Conservation (phyloP, 345 rosid species). For the Ailanthus altissimus region DNA sequence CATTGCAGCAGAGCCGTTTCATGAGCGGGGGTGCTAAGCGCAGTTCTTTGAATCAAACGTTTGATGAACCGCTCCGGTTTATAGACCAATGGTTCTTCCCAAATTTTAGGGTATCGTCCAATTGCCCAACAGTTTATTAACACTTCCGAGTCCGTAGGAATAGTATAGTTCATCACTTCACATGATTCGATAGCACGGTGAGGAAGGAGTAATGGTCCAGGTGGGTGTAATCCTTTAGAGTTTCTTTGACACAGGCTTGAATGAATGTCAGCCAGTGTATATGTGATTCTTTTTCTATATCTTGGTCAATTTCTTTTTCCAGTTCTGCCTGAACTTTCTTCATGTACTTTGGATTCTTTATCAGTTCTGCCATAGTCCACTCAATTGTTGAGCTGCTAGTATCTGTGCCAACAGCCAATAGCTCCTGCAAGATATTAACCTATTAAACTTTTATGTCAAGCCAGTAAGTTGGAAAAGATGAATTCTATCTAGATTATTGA, state of each 20-base stretch:
- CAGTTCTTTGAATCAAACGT: background rate
- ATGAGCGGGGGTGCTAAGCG: background rate
- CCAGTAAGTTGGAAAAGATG: no score
- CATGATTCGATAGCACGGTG: conserved; percentile 18
- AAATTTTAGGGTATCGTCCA: conserved; percentile 23
- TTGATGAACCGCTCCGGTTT: conserved; percentile 24
- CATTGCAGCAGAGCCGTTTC: no score
- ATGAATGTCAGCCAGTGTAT: conserved; percentile 16
- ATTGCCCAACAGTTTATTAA: conserved; percentile 35
- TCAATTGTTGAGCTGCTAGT: conserved; percentile 21
- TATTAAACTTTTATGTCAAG: no score
- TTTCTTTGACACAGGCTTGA: conserved; percentile 29
- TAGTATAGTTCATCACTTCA: conserved; percentile 26
- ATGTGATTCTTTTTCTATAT: conserved; percentile 11
- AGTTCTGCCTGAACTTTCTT: conserved; percentile 20
- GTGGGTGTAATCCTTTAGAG: conserved; percentile 37
- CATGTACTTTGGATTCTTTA: conserved; percentile 19
- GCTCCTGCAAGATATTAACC: no score
- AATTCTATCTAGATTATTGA: no score
- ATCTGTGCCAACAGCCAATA: conserved; percentile 26
- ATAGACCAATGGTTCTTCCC: conserved; percentile 27
- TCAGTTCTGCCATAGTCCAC: conserved; percentile 35
- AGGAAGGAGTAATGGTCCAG: conserved; percentile 31
- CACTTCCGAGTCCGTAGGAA: conserved; percentile 28
- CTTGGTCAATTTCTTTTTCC: background rate